Percentiles rank a stretch among this genome's conserved stretches.
phyloP scores from a whole-genome alignment of 805 yeast species.

The Wickerhamomyces queroliae region DNA sequence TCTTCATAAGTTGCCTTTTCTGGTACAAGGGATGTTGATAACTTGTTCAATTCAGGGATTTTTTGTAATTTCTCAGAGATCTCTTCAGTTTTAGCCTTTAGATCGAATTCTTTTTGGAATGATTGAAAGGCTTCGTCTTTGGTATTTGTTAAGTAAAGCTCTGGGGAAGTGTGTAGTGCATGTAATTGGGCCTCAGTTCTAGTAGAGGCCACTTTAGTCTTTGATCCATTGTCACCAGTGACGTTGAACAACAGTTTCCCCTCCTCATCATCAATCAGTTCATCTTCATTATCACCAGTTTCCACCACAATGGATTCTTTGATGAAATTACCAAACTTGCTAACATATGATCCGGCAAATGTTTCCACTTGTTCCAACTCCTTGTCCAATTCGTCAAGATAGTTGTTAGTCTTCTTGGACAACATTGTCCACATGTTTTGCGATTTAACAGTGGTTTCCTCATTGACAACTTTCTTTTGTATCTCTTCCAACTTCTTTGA shows the following conservation, averaged over 20 bases:
- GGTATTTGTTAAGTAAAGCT: conserved; percentile 19
- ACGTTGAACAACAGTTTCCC: conserved; percentile 39
- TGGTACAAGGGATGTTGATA: conserved; percentile 67
- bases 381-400: conserved; percentile 66
- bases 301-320: conserved; percentile 30
- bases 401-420: conserved; percentile 44
- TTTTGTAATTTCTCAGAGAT: conserved; percentile 41
- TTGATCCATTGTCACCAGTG: conserved; percentile 27
- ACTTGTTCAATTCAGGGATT: conserved; percentile 44
- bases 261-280: conserved; percentile 26
- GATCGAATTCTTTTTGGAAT: conserved; percentile 33
- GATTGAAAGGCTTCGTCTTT: conserved; percentile 28
- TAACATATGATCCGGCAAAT: conserved; percentile 54
- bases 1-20: conserved; percentile 45
- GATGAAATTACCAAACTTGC: conserved; percentile 53
- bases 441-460: conserved; percentile 19
- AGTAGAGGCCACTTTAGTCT: conserved; percentile 35
- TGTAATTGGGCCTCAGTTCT: conserved; percentile 61
- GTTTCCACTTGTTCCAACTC: conserved; percentile 71
- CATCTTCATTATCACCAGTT: conserved; percentile 15
- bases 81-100: conserved; percentile 43
- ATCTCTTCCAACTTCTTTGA: conserved; percentile 13
- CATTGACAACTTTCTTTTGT: conserved; percentile 1
- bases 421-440: conserved; percentile 24
- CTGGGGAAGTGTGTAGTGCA: conserved; percentile 43